Percentiles rank a stretch among this genome's conserved stretches.
Conservation (phyloP, 805 yeast genomes). For the Wickerhamiella galacta region DNA sequence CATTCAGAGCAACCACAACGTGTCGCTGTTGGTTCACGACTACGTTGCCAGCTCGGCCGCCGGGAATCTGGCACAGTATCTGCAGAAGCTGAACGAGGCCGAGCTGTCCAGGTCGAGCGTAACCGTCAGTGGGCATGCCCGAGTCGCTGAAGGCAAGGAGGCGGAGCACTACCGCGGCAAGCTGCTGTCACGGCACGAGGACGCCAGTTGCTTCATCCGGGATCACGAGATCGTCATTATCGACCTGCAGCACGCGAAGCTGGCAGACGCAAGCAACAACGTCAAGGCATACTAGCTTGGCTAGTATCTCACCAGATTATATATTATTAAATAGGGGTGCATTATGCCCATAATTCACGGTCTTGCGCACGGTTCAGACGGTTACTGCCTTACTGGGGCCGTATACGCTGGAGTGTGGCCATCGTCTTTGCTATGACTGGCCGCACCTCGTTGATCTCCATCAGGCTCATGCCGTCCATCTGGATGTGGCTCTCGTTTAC, state of each 20-base stretch:
- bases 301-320: too few species aligned
- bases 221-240: constrained; percentile 51
- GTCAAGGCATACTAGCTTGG: constrained; percentile 7
- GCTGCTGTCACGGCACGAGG: constrained; percentile 46
- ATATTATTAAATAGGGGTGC: too few species aligned
- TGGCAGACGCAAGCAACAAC: constrained; percentile 37
- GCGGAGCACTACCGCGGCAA: constrained; percentile 43
- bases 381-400: too few species aligned
- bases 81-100: constrained; percentile 61
- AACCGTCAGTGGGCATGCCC: constrained; percentile 60
- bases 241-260: constrained; percentile 47
- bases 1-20: constrained; percentile 52
- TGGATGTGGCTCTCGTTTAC: constrained; percentile 72
- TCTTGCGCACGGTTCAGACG: too few species aligned
- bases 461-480: constrained; percentile 59
- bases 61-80: constrained; percentile 33
- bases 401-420: constrained; percentile 58
- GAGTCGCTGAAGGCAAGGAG: constrained; percentile 32
- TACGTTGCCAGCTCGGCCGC: constrained; percentile 32
- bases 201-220: constrained; percentile 50
- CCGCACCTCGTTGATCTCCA: constrained; percentile 79
- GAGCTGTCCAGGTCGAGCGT: constrained; percentile 71
- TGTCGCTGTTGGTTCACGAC: constrained; percentile 75
- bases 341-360: too few species aligned
- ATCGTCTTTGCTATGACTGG: constrained; percentile 69